Conservation (phyloP, 192 early-diverging fungal genomes). For the Coemansia sp. region DNA sequence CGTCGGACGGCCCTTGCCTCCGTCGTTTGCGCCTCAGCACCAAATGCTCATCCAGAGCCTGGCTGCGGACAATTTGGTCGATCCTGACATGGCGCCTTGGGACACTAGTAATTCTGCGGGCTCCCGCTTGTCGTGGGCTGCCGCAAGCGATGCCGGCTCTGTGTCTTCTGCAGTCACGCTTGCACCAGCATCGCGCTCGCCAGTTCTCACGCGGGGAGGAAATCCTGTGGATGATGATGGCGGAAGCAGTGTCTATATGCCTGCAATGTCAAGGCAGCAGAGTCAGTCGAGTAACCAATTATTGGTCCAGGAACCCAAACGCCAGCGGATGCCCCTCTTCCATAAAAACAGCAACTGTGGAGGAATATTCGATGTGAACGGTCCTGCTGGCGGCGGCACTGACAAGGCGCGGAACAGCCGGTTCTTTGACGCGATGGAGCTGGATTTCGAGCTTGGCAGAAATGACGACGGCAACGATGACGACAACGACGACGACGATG, state of each 20-base stretch:
- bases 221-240: background rate
- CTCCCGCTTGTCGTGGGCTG: slow-evolving; percentile 31
- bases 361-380: background rate
- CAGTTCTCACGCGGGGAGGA: background rate
- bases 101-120: slow-evolving; percentile 3
- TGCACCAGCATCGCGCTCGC: slow-evolving; percentile 12
- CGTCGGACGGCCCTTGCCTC: slow-evolving; percentile 17
- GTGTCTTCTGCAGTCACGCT: slow-evolving; percentile 44
- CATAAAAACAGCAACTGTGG: slow-evolving; percentile 6
- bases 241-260: background rate
- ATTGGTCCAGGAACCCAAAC: background rate
- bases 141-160: slow-evolving; percentile 28
- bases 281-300: background rate
- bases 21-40: slow-evolving; percentile 41
- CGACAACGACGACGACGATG: slow-evolving; percentile 34
- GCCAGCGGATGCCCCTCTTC: slow-evolving; percentile 3
- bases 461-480: slow-evolving; percentile 11
- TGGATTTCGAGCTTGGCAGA: slow-evolving; percentile 21
- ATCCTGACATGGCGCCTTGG: slow-evolving; percentile 17
- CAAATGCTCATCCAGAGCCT: slow-evolving; percentile 32
- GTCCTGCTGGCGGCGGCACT: too few relatives aligned
- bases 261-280: background rate
- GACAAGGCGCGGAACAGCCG: background rate
- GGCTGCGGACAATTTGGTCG: slow-evolving; percentile 18
- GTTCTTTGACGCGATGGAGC: slow-evolving; percentile 17